Evolutionary conservation across 2,329 filamentous ascomycete genomes (phyloP).

Genomic region (Calonectria henricotiae): DNA sequence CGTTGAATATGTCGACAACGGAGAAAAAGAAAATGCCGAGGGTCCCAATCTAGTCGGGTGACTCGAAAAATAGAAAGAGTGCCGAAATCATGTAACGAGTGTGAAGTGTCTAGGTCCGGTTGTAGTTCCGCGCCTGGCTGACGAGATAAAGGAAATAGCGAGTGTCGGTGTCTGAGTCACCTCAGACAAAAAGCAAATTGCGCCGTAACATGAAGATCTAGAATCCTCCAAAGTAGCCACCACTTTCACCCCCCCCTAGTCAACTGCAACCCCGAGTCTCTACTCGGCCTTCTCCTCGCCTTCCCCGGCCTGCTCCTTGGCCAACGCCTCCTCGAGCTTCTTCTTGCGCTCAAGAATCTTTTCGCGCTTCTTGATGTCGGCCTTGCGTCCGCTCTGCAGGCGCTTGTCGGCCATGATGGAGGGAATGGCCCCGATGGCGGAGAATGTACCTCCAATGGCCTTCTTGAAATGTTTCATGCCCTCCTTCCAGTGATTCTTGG

Average conservation of each 20-base stretch:
- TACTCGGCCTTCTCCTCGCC: slow-evolving; percentile 33
- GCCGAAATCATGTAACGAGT: slow-evolving; percentile 7
- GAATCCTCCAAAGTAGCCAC: not conserved
- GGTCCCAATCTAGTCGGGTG: slow-evolving; percentile 1
- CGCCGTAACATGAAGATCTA: slow-evolving; percentile 8
- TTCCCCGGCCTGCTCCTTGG: slow-evolving; percentile 43
- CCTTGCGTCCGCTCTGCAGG: slow-evolving; percentile 53
- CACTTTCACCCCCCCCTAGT: not conserved
- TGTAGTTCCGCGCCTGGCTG: slow-evolving; percentile 16
- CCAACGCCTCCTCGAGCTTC: slow-evolving; percentile 41
- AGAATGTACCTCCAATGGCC: slow-evolving; percentile 55
- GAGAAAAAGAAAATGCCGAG: not conserved
- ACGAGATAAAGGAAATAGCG: slow-evolving; percentile 30
- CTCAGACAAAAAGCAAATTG: not conserved
- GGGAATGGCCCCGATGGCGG: slow-evolving; percentile 55
- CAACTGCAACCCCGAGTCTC: too few species aligned
- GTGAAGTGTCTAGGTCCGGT: not conserved
- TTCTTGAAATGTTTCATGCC: slow-evolving; percentile 57
- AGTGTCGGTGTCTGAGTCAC: slow-evolving; percentile 16
- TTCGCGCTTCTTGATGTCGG: slow-evolving; percentile 56
- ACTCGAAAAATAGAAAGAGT: not conserved
- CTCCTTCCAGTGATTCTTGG: slow-evolving; percentile 60
- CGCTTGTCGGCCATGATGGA: slow-evolving; percentile 60
- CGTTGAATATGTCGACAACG: slow-evolving; percentile 3
- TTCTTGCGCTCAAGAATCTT: slow-evolving; percentile 57